phyloP scores from a whole-genome alignment of 208 protist genomes.

The Porcisia deanei region DNA sequence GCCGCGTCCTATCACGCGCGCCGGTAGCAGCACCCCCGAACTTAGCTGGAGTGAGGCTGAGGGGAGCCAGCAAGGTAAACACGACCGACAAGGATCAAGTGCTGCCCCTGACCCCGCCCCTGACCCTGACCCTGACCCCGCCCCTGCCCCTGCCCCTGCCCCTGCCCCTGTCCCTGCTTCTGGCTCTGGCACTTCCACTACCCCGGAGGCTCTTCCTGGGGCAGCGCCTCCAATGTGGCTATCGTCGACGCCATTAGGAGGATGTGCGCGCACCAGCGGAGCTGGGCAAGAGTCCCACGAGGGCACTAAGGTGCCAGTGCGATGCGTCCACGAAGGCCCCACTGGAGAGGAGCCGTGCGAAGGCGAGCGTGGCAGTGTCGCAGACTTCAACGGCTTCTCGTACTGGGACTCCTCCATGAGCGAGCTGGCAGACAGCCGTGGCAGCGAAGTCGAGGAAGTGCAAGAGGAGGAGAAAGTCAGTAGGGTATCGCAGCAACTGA shows the following conservation, averaged over 20 bases:
- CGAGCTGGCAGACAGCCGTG: neutral
- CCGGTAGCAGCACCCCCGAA: conserved; percentile 7
- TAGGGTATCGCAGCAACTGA: neutral
- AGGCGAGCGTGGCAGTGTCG: neutral
- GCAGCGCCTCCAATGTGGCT: conserved; percentile 2
- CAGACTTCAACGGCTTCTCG: conserved; percentile 18
- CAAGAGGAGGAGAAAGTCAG: neutral
- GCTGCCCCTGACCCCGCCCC: neutral
- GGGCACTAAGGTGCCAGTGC: neutral
- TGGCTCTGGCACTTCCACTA: neutral
- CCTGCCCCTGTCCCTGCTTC: too few species aligned
- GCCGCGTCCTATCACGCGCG: conserved; percentile 1
- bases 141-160: too few species aligned
- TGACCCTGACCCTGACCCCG: neutral
- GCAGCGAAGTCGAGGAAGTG: conserved; percentile 2
- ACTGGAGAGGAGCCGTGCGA: conserved; percentile 6
- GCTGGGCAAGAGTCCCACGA: neutral
- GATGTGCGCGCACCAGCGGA: too few species aligned
- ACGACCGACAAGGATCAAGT: neutral
- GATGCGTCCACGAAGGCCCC: neutral
- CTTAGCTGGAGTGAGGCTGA: neutral
- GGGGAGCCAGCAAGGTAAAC: neutral
- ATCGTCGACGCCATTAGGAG: neutral
- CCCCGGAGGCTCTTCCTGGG: neutral
- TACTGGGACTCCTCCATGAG: conserved; percentile 21